A percentile compares a stretch with the other conserved stretches of the same genome.
Conservation (phyloP, 768 basidiomycete species). For the Lyophyllum semitale region DNA sequence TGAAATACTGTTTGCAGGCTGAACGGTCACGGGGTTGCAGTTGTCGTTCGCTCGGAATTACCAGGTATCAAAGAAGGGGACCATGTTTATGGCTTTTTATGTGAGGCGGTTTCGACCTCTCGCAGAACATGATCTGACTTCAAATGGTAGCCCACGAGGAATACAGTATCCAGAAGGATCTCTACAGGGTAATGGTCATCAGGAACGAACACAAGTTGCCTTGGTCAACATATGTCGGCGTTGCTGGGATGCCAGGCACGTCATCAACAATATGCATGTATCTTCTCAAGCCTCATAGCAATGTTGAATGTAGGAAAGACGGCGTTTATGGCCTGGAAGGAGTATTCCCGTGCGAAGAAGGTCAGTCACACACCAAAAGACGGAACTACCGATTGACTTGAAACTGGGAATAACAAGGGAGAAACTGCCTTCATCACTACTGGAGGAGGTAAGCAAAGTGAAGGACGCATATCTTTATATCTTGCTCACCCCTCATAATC, state of each 20-base stretch:
- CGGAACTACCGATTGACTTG: neutral
- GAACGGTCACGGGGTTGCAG: slow-evolving; percentile 37
- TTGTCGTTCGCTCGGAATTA: slow-evolving; percentile 46
- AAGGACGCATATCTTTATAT: neutral
- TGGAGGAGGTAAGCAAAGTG: slow-evolving; percentile 32
- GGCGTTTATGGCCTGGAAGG: slow-evolving; percentile 42
- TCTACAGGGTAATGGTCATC: slow-evolving; percentile 26
- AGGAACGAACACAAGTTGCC: slow-evolving; percentile 47
- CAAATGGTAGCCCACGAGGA: slow-evolving; percentile 37
- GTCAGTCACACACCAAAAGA: slow-evolving; percentile 16
- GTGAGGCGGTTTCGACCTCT: slow-evolving; percentile 14
- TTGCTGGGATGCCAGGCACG: slow-evolving; percentile 56
- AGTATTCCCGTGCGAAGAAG: slow-evolving; percentile 38
- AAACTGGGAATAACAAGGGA: slow-evolving; percentile 24
- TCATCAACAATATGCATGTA: neutral
- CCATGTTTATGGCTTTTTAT: slow-evolving; percentile 37
- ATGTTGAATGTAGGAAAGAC: slow-evolving; percentile 31
- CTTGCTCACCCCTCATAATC: slow-evolving; percentile 10
- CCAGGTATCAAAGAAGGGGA: slow-evolving; percentile 34
- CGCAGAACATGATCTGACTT: neutral
- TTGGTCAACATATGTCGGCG: slow-evolving; percentile 51
- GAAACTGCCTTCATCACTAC: slow-evolving; percentile 42
- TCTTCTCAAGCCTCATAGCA: neutral
- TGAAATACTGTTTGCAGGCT: slow-evolving; percentile 19
- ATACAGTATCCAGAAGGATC: slow-evolving; percentile 33